Percentiles rank a stretch among this genome's conserved stretches.
These are phyloP conservation scores for Wickerhamiella infanticola DNA, from an alignment of 1,139 yeast species.

Conservation along the genomic window DNA sequence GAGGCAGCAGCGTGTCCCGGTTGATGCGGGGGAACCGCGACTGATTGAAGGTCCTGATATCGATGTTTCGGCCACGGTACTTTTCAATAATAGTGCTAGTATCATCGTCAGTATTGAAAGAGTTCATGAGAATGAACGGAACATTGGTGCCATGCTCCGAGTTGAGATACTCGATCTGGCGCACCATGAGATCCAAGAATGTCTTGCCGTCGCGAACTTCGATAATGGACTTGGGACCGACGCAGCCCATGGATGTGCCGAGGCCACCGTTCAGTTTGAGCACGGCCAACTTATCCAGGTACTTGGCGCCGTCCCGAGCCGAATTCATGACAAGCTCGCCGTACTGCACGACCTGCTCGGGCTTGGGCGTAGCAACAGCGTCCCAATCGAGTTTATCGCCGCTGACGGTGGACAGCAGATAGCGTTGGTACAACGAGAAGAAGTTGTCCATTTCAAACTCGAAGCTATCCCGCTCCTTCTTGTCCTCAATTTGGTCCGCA, in stretches of 20 bases:
- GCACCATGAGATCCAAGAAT: slow-evolving; percentile 82
- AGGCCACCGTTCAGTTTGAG: slow-evolving; percentile 94
- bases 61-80: slow-evolving; percentile 91
- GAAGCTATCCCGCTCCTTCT: slow-evolving; percentile 43
- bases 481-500: slow-evolving; percentile 59
- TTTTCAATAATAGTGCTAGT: slow-evolving; percentile 91
- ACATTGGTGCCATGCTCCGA: slow-evolving; percentile 85
- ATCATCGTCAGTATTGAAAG: slow-evolving; percentile 93
- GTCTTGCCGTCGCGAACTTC: slow-evolving; percentile 98
- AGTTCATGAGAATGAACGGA: slow-evolving; percentile 92
- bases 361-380: slow-evolving; percentile 75
- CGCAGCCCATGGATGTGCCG: slow-evolving; percentile 99
- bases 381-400: slow-evolving; percentile 88
- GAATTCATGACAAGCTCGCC: slow-evolving; percentile 26
- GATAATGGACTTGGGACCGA: slow-evolving; percentile 94
- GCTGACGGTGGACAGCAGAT: slow-evolving; percentile 75
- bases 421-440: slow-evolving; percentile 85
- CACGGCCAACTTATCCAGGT: slow-evolving; percentile 78
- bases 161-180: slow-evolving; percentile 93
- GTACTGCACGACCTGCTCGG: slow-evolving; percentile 81
- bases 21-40: slow-evolving; percentile 91
- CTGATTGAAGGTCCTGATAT: slow-evolving; percentile 93
- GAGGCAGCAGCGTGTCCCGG: slow-evolving; percentile 89
- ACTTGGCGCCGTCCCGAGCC: slow-evolving; percentile 22
- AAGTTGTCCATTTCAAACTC: slow-evolving; percentile 92